These are phyloP conservation scores for Stentor roeselii DNA, from an alignment of 73 alveolate species.

Conservation along the genomic window DNA sequence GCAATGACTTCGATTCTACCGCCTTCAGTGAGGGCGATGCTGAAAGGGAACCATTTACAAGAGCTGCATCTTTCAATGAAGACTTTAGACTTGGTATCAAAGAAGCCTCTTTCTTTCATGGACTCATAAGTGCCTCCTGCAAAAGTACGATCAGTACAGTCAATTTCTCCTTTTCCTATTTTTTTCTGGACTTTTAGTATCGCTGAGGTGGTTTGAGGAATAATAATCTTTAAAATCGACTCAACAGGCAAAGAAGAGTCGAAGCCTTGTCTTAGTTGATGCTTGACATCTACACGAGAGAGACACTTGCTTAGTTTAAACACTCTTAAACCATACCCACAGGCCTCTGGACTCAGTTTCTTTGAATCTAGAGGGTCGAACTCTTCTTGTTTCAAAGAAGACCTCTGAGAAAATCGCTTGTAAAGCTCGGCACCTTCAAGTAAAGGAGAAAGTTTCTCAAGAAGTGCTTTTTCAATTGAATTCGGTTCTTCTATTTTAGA, in stretches of 20 bases:
- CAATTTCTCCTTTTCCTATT: background rate
- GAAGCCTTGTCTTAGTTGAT: conserved; percentile 35
- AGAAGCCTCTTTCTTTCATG: conserved; percentile 27
- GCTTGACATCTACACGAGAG: conserved; percentile 39
- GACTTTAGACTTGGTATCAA: conserved; percentile 48
- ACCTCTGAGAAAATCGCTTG: conserved; percentile 49
- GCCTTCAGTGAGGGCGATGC: conserved; percentile 37
- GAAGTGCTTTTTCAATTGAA: background rate
- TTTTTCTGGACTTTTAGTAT: conserved; percentile 51
- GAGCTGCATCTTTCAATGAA: conserved; percentile 49
- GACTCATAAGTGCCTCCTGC: background rate
- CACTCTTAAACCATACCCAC: conserved; percentile 63
- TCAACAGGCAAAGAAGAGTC: conserved; percentile 42
- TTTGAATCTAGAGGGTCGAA: conserved; percentile 58
- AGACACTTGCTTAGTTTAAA: conserved; percentile 43
- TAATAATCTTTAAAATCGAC: conserved; percentile 45
- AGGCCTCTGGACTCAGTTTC: conserved; percentile 56
- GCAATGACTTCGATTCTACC: conserved; percentile 62
- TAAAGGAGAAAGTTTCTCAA: conserved; percentile 45
- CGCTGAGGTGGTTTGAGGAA: conserved; percentile 60
- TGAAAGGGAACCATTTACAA: conserved; percentile 56
- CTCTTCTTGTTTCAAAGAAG: conserved; percentile 42
- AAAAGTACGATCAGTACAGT: background rate
- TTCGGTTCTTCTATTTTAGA: background rate
- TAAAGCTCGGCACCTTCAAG: conserved; percentile 58